Conservation (phyloP, 768 basidiomycete species). For the Imleria badia region DNA sequence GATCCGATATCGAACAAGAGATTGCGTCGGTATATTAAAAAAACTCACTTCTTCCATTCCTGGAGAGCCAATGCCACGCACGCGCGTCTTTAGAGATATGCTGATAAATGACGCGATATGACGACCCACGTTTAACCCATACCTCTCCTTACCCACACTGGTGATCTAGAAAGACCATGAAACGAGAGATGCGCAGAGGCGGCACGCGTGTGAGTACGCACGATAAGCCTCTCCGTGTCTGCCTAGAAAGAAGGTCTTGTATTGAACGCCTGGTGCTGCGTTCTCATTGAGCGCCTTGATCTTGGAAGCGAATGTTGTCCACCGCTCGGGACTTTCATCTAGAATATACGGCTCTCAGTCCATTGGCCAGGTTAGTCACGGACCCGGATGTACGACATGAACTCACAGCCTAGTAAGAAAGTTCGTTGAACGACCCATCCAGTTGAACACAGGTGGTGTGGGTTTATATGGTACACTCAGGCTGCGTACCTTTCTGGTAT, state of each 20-base stretch:
- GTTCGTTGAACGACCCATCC: neutral
- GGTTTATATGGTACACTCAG: neutral
- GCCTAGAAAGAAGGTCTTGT: conserved; percentile 58
- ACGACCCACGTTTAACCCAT: conserved; percentile 43
- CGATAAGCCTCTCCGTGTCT: conserved; percentile 61
- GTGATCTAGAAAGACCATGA: conserved; percentile 40
- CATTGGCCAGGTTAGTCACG: no score
- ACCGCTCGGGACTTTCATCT: conserved; percentile 48
- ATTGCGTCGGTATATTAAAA: neutral
- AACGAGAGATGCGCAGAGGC: no score
- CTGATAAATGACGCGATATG: neutral
- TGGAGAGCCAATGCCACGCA: conserved; percentile 5
- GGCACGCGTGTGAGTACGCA: neutral
- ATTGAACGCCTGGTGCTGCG: no score
- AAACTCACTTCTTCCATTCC: conserved; percentile 57
- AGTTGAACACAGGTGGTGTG: neutral
- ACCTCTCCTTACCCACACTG: conserved; percentile 63
- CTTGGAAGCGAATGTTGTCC: conserved; percentile 39
- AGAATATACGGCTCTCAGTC: conserved; percentile 11
- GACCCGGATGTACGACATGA: no score
- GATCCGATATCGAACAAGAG: neutral
- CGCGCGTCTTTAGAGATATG: neutral
- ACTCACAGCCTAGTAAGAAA: neutral
- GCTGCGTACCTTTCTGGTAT: no score
- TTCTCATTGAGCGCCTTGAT: no score